Conservation (phyloP, 352 stramenopile species). For the Phytophthora uliginosa region DNA sequence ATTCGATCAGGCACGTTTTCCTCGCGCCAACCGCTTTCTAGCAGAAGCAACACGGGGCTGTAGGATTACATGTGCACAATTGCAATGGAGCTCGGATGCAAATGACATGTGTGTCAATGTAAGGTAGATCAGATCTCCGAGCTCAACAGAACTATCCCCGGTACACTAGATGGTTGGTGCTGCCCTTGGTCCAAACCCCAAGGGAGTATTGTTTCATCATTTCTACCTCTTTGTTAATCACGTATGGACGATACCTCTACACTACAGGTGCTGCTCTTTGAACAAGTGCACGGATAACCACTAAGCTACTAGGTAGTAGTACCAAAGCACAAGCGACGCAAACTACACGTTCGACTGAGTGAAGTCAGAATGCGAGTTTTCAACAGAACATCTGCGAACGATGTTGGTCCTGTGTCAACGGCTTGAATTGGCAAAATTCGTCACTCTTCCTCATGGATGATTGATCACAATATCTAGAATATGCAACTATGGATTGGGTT, state of each 20-base stretch:
- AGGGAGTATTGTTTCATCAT: background rate
- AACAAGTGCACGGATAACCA: background rate
- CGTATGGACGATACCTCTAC: too few relatives aligned
- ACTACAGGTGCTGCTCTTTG: background rate
- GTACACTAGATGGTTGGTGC: slow-evolving; percentile 38
- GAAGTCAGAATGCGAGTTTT: too few relatives aligned
- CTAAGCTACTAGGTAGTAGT: too few relatives aligned
- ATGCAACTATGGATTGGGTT: slow-evolving; percentile 16
- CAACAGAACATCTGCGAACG: too few relatives aligned
- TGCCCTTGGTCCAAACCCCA: slow-evolving; percentile 20
- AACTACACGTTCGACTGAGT: too few relatives aligned
- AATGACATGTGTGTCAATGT: too few relatives aligned
- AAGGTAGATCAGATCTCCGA: slow-evolving; percentile 41
- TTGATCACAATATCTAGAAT: background rate
- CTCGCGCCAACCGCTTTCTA: slow-evolving; percentile 30
- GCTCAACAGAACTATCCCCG: slow-evolving; percentile 45
- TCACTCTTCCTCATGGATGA: too few relatives aligned
- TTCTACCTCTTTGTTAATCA: background rate
- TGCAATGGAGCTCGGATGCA: too few relatives aligned
- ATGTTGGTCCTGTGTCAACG: too few relatives aligned
- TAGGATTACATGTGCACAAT: background rate
- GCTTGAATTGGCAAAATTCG: too few relatives aligned
- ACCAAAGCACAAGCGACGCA: too few relatives aligned
- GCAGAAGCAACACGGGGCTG: slow-evolving; percentile 13
- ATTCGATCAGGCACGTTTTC: slow-evolving; percentile 47